Percentiles rank a stretch among this genome's conserved stretches.
Evolutionary conservation across 176 grass and related monocot genomes (phyloP).

Genomic region (Phragmites australis): DNA sequence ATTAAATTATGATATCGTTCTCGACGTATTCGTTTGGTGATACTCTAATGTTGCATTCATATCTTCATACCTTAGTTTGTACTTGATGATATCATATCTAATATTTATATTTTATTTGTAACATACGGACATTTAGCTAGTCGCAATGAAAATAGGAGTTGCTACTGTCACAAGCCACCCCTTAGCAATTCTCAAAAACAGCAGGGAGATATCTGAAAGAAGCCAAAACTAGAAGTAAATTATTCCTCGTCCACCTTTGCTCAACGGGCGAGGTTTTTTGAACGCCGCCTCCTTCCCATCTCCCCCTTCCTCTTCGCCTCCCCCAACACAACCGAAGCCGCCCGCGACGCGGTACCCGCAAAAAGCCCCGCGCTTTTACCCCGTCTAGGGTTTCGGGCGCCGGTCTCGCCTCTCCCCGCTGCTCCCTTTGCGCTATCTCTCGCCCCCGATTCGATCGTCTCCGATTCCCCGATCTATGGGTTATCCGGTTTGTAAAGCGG

Average conservation of each 20-base stretch:
- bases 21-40: too few species aligned
- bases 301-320: conserved; percentile 5
- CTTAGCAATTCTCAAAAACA: neutral
- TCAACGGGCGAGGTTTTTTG: conserved; percentile 93
- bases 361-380: conserved; percentile 35
- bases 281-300: conserved; percentile 45
- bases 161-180: neutral
- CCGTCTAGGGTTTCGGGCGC: conserved; percentile 63
- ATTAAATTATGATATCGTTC: too few species aligned
- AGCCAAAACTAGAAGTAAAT: neutral
- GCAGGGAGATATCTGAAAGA: neutral
- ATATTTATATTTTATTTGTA: too few species aligned
- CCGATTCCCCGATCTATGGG: conserved; percentile 37
- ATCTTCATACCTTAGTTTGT: too few species aligned
- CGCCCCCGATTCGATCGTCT: conserved; percentile 21
- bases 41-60: too few species aligned
- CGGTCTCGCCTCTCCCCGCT: neutral
- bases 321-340: conserved; percentile 32
- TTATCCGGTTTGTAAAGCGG: conserved; percentile 24
- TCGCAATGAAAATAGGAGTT: neutral
- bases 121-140: too few species aligned
- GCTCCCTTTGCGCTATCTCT: conserved; percentile 11
- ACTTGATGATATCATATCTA: too few species aligned
- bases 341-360: conserved; percentile 8
- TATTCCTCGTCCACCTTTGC: conserved; percentile 26